Evolutionary conservation across 2,329 filamentous ascomycete genomes (phyloP).

Genomic region (Tolypocladium capitatum): DNA sequence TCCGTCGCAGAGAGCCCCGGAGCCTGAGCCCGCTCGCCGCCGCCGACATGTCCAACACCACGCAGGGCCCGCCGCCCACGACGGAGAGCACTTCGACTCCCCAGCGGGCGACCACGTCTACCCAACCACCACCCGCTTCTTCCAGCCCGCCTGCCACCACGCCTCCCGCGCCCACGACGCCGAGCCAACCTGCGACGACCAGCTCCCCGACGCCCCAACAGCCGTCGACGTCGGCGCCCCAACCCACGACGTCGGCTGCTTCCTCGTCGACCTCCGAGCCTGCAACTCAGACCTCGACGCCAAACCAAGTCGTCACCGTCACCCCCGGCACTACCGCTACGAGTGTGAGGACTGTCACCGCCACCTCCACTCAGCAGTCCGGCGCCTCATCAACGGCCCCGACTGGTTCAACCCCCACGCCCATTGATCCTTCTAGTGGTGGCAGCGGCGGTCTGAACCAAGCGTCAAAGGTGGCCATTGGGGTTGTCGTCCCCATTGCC

Average conservation of each 20-base stretch:
- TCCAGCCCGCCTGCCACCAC: slow-evolving; percentile 1
- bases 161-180: slow-evolving; percentile 1
- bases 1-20: background rate
- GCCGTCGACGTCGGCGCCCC: background rate
- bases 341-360: slow-evolving; percentile 13
- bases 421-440: slow-evolving; percentile 14
- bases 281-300: background rate
- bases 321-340: slow-evolving; percentile 8
- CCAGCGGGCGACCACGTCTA: slow-evolving; percentile 1
- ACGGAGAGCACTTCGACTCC: background rate
- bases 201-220: background rate
- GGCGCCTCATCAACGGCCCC: slow-evolving; percentile 7
- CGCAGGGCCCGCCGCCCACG: background rate
- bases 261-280: slow-evolving; percentile 1
- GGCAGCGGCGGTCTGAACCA: slow-evolving; percentile 36
- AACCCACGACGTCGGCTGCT: slow-evolving; percentile 4
- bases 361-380: slow-evolving; percentile 9
- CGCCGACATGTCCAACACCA: background rate
- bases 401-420: slow-evolving; percentile 13
- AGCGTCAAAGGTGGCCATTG: slow-evolving; percentile 71
- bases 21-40: background rate
- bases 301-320: slow-evolving; percentile 12
- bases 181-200: slow-evolving; percentile 3
- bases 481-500: slow-evolving; percentile 85
- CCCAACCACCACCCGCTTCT: background rate